These are phyloP conservation scores for Hyaloscypha bicolor DNA, from an alignment of 495 filamentous ascomycete species.

Conservation along the genomic window DNA sequence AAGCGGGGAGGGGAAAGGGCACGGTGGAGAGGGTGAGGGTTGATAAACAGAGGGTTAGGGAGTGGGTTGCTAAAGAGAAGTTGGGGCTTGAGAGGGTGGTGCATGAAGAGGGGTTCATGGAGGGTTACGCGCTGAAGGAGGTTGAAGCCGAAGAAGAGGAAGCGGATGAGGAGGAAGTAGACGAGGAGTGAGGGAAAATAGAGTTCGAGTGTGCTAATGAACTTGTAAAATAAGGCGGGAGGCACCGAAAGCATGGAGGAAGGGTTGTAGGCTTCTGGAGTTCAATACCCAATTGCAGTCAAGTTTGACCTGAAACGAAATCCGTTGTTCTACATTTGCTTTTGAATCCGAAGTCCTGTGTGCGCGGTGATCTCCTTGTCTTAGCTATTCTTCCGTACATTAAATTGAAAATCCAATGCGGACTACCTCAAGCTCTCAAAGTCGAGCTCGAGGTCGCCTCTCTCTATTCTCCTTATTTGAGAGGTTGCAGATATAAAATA, in stretches of 20 bases:
- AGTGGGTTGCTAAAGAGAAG: constrained; percentile 51
- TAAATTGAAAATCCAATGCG: too few relatives aligned
- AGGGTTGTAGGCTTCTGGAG: neutral
- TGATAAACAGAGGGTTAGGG: constrained; percentile 55
- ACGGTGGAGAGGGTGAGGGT: constrained; percentile 50
- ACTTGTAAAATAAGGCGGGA: neutral
- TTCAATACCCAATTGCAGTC: neutral
- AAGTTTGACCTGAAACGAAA: neutral
- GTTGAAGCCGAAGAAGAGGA: constrained; percentile 16
- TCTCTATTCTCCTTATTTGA: too few relatives aligned
- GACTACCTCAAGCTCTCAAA: too few relatives aligned
- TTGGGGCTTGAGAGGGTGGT: constrained; percentile 52
- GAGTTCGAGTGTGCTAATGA: neutral
- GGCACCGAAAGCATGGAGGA: neutral
- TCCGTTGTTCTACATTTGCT: too few relatives aligned
- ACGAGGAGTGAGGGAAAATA: neutral
- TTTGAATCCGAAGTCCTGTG: too few relatives aligned
- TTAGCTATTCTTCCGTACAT: too few relatives aligned
- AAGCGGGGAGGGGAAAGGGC: constrained; percentile 36
- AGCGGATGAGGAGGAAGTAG: neutral
- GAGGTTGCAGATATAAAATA: too few relatives aligned
- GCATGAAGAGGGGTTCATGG: constrained; percentile 58
- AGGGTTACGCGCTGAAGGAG: constrained; percentile 46
- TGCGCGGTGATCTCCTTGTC: too few relatives aligned
- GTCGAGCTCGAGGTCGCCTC: too few relatives aligned